These are phyloP conservation scores for Candida loeiensis DNA, from an alignment of 805 yeast species.

Conservation along the genomic window DNA sequence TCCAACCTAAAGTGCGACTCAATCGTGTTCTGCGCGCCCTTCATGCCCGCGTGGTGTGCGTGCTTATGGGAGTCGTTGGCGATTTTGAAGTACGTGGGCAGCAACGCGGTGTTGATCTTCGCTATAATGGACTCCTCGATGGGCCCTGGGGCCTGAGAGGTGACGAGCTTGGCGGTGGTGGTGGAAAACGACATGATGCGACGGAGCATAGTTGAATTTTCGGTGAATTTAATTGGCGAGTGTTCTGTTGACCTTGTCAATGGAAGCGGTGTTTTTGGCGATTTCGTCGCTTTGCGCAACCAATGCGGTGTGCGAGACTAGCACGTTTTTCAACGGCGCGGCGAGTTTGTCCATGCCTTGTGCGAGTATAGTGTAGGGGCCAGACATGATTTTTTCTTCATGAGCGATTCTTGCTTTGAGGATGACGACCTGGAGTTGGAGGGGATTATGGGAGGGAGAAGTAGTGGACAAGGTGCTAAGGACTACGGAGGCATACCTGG, in stretches of 20 bases:
- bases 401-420: conserved; percentile 11
- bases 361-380: conserved; percentile 25
- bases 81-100: conserved; percentile 49
- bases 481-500: too few species aligned
- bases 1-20: conserved; percentile 84
- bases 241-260: conserved; percentile 9
- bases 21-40: conserved; percentile 62
- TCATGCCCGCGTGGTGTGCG: conserved; percentile 79
- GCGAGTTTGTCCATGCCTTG: conserved; percentile 21
- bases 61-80: conserved; percentile 85
- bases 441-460: not conserved
- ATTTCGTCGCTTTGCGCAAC: conserved; percentile 24
- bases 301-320: conserved; percentile 28
- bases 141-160: conserved; percentile 37
- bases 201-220: conserved; percentile 6
- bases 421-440: conserved; percentile 12
- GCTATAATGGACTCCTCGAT: conserved; percentile 46
- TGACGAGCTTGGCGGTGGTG: conserved; percentile 7
- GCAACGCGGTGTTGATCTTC: conserved; percentile 39
- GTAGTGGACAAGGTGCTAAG: too few species aligned
- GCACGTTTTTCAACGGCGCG: conserved; percentile 24
- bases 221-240: not conserved
- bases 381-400: conserved; percentile 8
- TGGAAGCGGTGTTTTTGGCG: conserved; percentile 23
- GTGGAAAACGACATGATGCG: conserved; percentile 8